phyloP scores from a whole-genome alignment of 169 alveolate genomes.

The Babesia sp. region DNA sequence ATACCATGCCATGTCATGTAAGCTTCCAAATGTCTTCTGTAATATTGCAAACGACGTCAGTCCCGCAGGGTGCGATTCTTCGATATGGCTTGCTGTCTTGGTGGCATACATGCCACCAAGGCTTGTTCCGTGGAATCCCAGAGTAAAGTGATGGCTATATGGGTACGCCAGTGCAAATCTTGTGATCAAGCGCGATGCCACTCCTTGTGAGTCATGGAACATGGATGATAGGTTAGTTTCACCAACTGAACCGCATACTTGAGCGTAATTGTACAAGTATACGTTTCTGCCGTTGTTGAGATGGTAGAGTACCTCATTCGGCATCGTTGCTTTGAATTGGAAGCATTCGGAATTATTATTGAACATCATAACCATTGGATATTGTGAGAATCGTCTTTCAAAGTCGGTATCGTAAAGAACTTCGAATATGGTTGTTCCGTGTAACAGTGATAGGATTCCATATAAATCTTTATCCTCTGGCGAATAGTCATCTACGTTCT shows the following conservation, averaged over 20 bases:
- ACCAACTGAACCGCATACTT: conserved; percentile 29
- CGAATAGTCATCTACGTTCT: background rate
- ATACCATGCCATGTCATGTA: conserved; percentile 16
- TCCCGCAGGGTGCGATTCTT: background rate
- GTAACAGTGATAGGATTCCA: conserved; percentile 4
- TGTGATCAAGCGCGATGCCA: conserved; percentile 4
- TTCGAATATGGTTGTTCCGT: conserved; percentile 30
- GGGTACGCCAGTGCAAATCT: conserved; percentile 3
- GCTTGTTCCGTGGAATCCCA: conserved; percentile 53
- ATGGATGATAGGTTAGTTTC: conserved; percentile 10
- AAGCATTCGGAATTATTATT: conserved; percentile 41
- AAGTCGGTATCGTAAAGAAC: conserved; percentile 9
- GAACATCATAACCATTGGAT: conserved; percentile 32
- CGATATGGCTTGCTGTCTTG: conserved; percentile 4
- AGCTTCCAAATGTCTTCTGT: conserved; percentile 45
- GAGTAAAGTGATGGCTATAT: background rate
- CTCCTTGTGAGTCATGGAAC: conserved; percentile 6
- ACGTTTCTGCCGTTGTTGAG: conserved; percentile 13
- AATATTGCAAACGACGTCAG: background rate
- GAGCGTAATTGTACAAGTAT: conserved; percentile 38
- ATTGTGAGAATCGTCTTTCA: conserved; percentile 10
- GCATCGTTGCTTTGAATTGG: conserved; percentile 8
- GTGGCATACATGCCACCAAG: conserved; percentile 40
- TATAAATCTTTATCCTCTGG: conserved; percentile 7
- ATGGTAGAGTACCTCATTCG: background rate